Evolutionary conservation across 176 grass and related monocot genomes (phyloP).

Genomic region (Triticum dicoccoides): DNA sequence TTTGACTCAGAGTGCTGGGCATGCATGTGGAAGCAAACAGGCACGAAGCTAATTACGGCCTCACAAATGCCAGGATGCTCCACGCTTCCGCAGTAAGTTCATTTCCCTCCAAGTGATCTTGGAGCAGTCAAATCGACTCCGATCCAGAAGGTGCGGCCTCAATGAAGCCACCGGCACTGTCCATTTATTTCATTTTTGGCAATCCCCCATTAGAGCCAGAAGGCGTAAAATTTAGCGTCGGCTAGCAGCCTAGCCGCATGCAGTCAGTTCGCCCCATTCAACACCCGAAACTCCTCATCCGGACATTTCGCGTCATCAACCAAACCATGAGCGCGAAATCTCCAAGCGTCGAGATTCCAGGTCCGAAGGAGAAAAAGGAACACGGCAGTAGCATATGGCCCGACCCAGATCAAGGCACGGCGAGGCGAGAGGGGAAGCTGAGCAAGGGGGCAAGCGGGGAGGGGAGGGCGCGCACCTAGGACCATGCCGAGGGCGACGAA

Average conservation of each 20-base stretch:
- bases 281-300: background rate
- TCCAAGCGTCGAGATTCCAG: background rate
- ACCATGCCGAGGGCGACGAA: slow-evolving; percentile 66
- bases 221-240: background rate
- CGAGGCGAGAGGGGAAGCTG: background rate
- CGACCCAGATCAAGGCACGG: background rate
- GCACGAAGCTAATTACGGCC: background rate
- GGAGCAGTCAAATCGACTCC: background rate
- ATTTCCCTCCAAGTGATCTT: background rate
- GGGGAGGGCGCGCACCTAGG: slow-evolving; percentile 33
- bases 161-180: background rate
- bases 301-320: background rate
- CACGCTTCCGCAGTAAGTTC: background rate
- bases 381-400: background rate
- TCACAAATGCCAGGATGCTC: background rate
- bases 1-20: background rate
- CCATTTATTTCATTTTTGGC: background rate
- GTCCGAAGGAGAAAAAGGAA: background rate
- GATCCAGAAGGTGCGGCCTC: background rate
- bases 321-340: background rate
- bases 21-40: background rate
- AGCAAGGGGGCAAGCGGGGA: background rate
- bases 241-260: background rate
- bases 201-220: background rate
- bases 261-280: background rate